A percentile compares a stretch with the other conserved stretches of the same genome.
Conservation (phyloP, 1,139 yeast genomes). For the Yamadazyma dushanensis region DNA sequence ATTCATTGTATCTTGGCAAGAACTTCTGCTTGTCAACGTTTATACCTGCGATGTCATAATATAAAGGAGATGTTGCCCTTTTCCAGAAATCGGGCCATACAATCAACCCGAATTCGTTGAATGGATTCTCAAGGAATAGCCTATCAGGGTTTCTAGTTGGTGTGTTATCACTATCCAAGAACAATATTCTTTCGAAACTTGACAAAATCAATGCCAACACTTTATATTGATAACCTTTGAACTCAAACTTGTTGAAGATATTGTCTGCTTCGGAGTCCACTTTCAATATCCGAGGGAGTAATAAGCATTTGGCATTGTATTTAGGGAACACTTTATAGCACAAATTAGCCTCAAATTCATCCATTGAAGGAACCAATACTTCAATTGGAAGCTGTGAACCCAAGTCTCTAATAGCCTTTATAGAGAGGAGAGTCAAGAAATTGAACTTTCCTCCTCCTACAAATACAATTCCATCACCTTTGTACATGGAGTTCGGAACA, state of each 20-base stretch:
- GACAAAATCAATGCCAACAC: constrained; percentile 73
- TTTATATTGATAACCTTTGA: constrained; percentile 75
- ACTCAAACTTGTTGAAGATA: constrained; percentile 17
- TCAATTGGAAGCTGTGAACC: constrained; percentile 75
- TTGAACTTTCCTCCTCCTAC: constrained; percentile 57
- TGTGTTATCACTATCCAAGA: constrained; percentile 76
- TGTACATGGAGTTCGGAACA: constrained; percentile 47
- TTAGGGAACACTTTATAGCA: constrained; percentile 67
- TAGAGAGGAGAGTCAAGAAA: constrained; percentile 67
- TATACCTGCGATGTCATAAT: constrained; percentile 39
- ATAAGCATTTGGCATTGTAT: constrained; percentile 64
- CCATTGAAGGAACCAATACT: constrained; percentile 66
- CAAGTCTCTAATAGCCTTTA: constrained; percentile 60
- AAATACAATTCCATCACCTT: constrained; percentile 77
- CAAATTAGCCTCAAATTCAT: constrained; percentile 68
- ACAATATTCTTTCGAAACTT: constrained; percentile 72
- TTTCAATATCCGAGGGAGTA: constrained; percentile 36
- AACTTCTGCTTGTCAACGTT: constrained; percentile 24
- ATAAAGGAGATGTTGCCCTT: constrained; percentile 45
- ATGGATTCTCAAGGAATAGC: constrained; percentile 32
- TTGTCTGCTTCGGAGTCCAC: constrained; percentile 28
- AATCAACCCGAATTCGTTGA: constrained; percentile 33
- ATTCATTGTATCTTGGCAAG: constrained; percentile 34
- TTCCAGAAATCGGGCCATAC: constrained; percentile 54
- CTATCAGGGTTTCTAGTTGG: constrained; percentile 59